phyloP scores from a whole-genome alignment of 2,329 filamentous ascomycete genomes.

The Botrytis sinoallii region DNA sequence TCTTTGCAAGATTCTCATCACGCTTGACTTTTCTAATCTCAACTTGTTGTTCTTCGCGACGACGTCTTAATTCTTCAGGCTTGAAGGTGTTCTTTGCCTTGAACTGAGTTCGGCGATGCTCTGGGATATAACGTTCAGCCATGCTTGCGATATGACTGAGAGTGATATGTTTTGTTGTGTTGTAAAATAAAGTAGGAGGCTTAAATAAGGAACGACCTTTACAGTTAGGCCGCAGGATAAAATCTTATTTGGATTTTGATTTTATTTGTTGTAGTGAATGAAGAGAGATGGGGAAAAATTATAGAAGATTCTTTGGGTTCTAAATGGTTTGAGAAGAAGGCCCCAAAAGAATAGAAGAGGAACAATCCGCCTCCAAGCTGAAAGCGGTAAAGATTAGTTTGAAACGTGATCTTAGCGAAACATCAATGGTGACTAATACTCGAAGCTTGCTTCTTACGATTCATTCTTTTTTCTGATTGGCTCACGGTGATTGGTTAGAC shows the following conservation, averaged over 20 bases:
- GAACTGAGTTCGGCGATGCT: constrained; percentile 98
- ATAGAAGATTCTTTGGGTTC: constrained; percentile 18
- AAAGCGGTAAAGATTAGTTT: constrained; percentile 7
- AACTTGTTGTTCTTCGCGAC: constrained; percentile 98
- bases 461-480: background rate
- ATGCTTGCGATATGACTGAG: constrained; percentile 49
- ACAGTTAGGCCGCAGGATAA: constrained; percentile 23
- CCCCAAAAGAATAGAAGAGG: constrained; percentile 12
- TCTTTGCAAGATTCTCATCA: constrained; percentile 98
- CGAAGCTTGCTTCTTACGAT: background rate
- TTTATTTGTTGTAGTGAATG: constrained; percentile 11
- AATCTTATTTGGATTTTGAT: constrained; percentile 9
- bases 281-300: constrained; percentile 16
- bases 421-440: background rate
- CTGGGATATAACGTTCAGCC: constrained; percentile 98
- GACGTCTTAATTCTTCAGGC: constrained; percentile 95
- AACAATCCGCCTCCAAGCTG: constrained; percentile 11
- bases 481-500: background rate
- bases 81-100: constrained; percentile 99
- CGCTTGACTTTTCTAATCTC: constrained; percentile 98
- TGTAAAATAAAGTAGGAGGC: constrained; percentile 8
- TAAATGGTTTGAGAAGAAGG: constrained; percentile 16
- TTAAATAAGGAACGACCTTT: constrained; percentile 9
- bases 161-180: constrained; percentile 16
- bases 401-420: constrained; percentile 14